phyloP scores from a whole-genome alignment of 2,329 filamentous ascomycete genomes.

The Penicillium sp. region DNA sequence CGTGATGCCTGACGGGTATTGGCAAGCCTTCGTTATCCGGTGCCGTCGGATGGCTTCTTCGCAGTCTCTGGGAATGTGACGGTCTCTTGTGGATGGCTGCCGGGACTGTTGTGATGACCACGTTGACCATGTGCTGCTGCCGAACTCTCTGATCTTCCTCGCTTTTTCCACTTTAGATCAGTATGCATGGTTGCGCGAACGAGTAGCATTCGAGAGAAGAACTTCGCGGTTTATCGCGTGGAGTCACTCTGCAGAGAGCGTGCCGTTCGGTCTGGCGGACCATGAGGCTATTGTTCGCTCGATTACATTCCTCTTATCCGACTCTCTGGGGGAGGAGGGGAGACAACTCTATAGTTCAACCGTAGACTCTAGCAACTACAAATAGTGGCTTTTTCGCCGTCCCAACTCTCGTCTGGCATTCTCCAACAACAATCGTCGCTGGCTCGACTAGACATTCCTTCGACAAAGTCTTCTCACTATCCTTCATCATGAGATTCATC shows the following conservation, averaged over 20 bases:
- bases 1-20: not conserved
- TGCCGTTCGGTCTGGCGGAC: slow-evolving; percentile 12
- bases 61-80: slow-evolving; percentile 3
- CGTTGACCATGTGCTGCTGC: slow-evolving; percentile 13
- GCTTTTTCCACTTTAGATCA: not conserved
- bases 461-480: not conserved
- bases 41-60: not conserved
- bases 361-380: not conserved
- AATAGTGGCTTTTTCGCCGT: slow-evolving; percentile 12
- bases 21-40: not conserved
- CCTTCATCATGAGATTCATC: slow-evolving; percentile 20
- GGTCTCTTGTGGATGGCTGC: not conserved
- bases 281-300: slow-evolving; percentile 1
- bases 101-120: slow-evolving; percentile 5
- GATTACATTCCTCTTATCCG: slow-evolving; percentile 1
- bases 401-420: slow-evolving; percentile 2
- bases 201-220: not conserved
- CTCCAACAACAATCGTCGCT: slow-evolving; percentile 10
- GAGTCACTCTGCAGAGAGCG: slow-evolving; percentile 4
- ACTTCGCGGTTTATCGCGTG: not conserved
- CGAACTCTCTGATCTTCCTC: slow-evolving; percentile 5
- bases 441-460: slow-evolving; percentile 15
- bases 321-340: not conserved
- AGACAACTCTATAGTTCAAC: not conserved
- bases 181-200: not conserved